Conservation (phyloP, 495 filamentous ascomycete species). For the Zalerion maritima region DNA sequence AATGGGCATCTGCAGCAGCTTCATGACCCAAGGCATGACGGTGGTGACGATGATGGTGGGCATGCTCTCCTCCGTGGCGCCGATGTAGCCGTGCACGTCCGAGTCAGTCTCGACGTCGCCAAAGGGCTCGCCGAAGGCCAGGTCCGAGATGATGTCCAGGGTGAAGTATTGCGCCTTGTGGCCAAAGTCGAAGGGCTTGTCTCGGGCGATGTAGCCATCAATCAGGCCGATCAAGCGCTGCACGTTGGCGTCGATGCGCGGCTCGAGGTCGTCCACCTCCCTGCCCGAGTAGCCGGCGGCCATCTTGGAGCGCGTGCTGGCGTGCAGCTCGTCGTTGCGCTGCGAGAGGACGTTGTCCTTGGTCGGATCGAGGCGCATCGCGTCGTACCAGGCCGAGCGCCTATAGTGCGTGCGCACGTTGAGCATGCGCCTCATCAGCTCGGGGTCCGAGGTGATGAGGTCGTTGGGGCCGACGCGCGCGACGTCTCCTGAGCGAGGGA, state of each 20-base stretch:
- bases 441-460: slow-evolving; percentile 26
- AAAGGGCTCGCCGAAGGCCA: slow-evolving; percentile 39
- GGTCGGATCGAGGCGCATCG: slow-evolving; percentile 20
- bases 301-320: slow-evolving; percentile 15
- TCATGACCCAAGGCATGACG: slow-evolving; percentile 10
- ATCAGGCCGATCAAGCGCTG: slow-evolving; percentile 23
- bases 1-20: slow-evolving; percentile 13
- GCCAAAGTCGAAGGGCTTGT: slow-evolving; percentile 28
- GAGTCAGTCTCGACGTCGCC: slow-evolving; percentile 28
- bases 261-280: slow-evolving; percentile 31
- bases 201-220: slow-evolving; percentile 14
- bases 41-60: slow-evolving; percentile 12
- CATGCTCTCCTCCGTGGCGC: slow-evolving; percentile 18
- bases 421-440: slow-evolving; percentile 21
- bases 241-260: slow-evolving; percentile 29
- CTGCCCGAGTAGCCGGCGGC: slow-evolving; percentile 33
- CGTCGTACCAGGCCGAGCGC: slow-evolving; percentile 20
- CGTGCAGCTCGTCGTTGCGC: slow-evolving; percentile 23
- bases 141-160: slow-evolving; percentile 31
- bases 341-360: slow-evolving; percentile 25
- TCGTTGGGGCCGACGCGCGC: slow-evolving; percentile 24
- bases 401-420: slow-evolving; percentile 20
- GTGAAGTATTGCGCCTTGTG: slow-evolving; percentile 32
- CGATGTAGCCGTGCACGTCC: slow-evolving; percentile 35
- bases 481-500: too few species aligned